Evolutionary conservation across 495 filamentous ascomycete genomes (phyloP).

Genomic region (Lophiotrema nucula): DNA sequence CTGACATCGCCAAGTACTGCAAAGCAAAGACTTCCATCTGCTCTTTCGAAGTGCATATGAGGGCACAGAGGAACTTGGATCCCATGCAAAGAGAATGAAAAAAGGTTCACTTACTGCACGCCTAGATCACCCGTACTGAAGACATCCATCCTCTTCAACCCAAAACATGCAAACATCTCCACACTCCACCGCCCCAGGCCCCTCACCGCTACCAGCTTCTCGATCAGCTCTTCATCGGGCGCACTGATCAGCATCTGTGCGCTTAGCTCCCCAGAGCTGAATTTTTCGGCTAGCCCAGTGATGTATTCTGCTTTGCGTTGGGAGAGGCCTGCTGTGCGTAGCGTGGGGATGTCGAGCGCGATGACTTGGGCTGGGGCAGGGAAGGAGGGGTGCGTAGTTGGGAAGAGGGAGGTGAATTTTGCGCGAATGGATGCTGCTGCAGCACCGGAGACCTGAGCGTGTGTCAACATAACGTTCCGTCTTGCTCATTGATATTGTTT

Average conservation of each 20-base stretch:
- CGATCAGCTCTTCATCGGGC: slow-evolving; percentile 79
- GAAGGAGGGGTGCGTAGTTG: slow-evolving; percentile 49
- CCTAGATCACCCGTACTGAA: slow-evolving; percentile 92
- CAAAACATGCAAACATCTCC: slow-evolving; percentile 50
- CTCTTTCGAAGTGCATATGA: no score
- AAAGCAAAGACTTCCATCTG: background rate
- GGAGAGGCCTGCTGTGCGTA: slow-evolving; percentile 75
- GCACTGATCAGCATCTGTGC: slow-evolving; percentile 72
- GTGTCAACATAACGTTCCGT: background rate
- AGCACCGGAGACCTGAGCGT: slow-evolving; percentile 69
- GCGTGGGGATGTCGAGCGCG: slow-evolving; percentile 51
- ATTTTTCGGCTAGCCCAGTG: slow-evolving; percentile 77
- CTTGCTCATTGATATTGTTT: background rate
- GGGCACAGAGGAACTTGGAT: no score
- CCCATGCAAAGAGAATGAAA: no score
- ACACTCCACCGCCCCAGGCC: slow-evolving; percentile 89
- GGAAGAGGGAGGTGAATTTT: slow-evolving; percentile 64
- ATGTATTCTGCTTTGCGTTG: slow-evolving; percentile 95
- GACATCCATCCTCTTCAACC: slow-evolving; percentile 78
- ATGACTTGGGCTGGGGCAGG: slow-evolving; percentile 74
- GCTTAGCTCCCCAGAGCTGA: slow-evolving; percentile 68
- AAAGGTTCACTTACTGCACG: slow-evolving; percentile 70
- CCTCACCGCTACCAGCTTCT: slow-evolving; percentile 77
- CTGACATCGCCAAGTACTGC: no score
- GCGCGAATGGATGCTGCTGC: slow-evolving; percentile 84